phyloP scores from a whole-genome alignment of 2,329 filamentous ascomycete species.

The Harringtonia lauricola region DNA sequence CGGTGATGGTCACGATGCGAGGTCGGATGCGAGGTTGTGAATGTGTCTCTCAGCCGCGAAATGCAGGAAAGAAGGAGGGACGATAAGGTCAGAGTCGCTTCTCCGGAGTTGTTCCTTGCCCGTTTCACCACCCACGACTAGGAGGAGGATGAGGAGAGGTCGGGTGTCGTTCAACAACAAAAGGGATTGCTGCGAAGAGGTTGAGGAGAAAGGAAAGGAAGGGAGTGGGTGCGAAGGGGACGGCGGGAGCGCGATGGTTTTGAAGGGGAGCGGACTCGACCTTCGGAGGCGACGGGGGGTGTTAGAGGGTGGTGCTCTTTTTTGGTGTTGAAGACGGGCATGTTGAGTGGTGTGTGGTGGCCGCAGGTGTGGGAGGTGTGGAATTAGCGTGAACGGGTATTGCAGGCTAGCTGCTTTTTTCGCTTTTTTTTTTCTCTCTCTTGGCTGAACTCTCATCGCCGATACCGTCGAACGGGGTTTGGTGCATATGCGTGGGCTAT shows the following conservation, averaged over 20 bases:
- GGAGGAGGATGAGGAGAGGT: not conserved
- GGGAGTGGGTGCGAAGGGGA: not conserved
- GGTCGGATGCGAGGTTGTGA: too few species aligned
- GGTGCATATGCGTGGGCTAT: not conserved
- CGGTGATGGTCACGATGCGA: too few species aligned
- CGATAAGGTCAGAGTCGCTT: not conserved
- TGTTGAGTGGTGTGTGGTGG: slow-evolving; percentile 1
- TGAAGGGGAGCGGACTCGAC: slow-evolving; percentile 6
- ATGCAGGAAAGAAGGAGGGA: not conserved
- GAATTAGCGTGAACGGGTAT: slow-evolving; percentile 8
- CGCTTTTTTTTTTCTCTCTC: not conserved
- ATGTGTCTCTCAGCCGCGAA: not conserved
- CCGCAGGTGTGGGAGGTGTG: slow-evolving; percentile 7
- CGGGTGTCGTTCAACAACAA: slow-evolving; percentile 4
- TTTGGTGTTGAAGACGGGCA: slow-evolving; percentile 2
- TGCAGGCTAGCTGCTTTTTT: not conserved
- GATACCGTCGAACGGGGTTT: slow-evolving; percentile 1
- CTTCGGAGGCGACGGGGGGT: slow-evolving; percentile 3
- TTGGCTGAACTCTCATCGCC: not conserved
- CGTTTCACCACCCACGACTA: slow-evolving; percentile 5
- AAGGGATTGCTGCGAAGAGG: slow-evolving; percentile 2
- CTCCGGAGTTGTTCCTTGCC: slow-evolving; percentile 2
- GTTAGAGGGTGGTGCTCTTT: not conserved
- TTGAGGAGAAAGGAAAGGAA: not conserved
- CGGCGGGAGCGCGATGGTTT: slow-evolving; percentile 9